A percentile compares a stretch with the other conserved stretches of the same genome.
phyloP scores from a whole-genome alignment of 129 eudicot species.

The Solidago caesia region DNA sequence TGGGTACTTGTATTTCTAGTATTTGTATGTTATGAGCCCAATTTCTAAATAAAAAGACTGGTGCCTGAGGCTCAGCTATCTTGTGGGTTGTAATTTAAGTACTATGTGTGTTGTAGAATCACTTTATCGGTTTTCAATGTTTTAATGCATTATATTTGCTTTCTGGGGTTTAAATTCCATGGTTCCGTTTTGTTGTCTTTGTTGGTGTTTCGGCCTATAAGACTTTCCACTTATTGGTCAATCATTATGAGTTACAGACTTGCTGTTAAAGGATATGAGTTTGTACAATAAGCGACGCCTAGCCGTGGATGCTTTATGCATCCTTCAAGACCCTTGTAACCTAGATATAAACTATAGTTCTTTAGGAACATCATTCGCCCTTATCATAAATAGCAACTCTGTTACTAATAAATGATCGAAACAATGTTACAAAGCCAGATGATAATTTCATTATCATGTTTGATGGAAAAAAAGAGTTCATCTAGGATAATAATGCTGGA shows the following conservation, averaged over 20 bases:
- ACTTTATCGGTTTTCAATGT: constrained; percentile 7
- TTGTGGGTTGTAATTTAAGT: constrained; percentile 28
- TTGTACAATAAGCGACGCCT: too few species aligned
- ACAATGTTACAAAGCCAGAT: too few species aligned
- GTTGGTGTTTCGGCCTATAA: too few species aligned
- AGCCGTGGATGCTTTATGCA: too few species aligned
- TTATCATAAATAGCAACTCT: too few species aligned
- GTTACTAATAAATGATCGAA: too few species aligned
- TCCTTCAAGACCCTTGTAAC: too few species aligned
- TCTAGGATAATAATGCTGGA: too few species aligned
- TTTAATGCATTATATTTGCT: constrained; percentile 24
- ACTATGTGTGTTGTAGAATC: constrained; percentile 28
- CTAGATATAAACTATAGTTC: too few species aligned
- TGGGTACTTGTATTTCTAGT: constrained; percentile 23
- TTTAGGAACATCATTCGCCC: too few species aligned
- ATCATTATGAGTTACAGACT: neutral
- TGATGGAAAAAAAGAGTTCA: too few species aligned
- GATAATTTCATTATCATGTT: too few species aligned
- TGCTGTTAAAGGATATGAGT: neutral
- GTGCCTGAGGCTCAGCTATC: constrained; percentile 21
- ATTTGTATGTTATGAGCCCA: constrained; percentile 11
- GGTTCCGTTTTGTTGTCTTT: neutral
- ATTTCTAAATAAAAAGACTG: constrained; percentile 24
- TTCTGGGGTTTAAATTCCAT: constrained; percentile 13
- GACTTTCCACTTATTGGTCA: neutral